These are phyloP conservation scores for Apiospora malaysiana DNA, from an alignment of 2,329 filamentous ascomycete species.

Conservation along the genomic window DNA sequence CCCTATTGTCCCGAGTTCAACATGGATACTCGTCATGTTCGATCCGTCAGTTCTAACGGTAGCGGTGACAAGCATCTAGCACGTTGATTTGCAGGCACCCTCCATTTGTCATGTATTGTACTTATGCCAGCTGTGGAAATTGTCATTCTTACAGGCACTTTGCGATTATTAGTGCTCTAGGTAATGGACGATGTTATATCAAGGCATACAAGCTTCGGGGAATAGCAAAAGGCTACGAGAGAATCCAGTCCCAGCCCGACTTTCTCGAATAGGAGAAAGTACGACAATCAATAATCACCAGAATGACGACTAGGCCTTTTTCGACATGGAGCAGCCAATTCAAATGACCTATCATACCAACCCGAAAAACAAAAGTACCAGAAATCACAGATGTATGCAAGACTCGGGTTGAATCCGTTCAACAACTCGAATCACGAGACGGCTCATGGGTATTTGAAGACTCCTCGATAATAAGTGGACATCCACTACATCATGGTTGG, in stretches of 20 bases:
- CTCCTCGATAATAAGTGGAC: neutral
- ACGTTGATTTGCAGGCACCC: neutral
- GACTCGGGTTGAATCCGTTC: no score
- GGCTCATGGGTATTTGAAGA: neutral
- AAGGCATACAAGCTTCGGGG: no score
- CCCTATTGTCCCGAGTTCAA: neutral
- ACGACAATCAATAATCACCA: neutral
- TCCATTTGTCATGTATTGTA: neutral
- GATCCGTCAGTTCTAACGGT: neutral
- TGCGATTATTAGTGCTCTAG: neutral
- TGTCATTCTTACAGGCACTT: neutral
- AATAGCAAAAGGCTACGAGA: neutral
- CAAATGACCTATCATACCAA: no score
- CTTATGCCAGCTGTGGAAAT: neutral
- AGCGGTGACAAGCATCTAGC: neutral
- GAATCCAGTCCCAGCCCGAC: no score
- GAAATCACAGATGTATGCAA: no score
- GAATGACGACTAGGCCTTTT: neutral
- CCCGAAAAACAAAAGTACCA: no score
- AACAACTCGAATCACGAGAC: neutral
- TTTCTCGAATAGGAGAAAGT: neutral
- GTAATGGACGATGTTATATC: neutral
- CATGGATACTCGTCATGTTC: neutral
- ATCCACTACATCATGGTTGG: neutral
- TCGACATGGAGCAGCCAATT: no score